Evolutionary conservation across 176 grass and related monocot species (phyloP), one percentile per base, ranked within the genome.

Genomic region (Musa acuminata): DNA sequence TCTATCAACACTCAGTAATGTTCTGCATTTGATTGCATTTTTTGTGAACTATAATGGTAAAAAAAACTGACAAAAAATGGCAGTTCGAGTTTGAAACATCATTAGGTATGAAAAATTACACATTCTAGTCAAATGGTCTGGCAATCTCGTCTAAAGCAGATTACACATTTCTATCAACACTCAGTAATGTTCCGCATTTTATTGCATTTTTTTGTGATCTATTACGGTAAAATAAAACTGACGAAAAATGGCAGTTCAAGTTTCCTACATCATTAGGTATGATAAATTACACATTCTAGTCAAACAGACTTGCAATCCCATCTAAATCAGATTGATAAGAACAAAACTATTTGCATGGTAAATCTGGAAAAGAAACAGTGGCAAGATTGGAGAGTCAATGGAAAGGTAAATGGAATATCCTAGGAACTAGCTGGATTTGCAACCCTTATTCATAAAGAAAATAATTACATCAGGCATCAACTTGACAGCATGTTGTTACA

Each of bases 381-480:
- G 43, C 29, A 51, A 70, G 14, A 49, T 69, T n/a, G 2, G 5
- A 8, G 8, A 70, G 14, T 50, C 13, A 49, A 20, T 70, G 43
- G 13, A 50, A 70, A 50, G 43, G 7, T 20, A 70, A 49, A 70
- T 70, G 67, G 6, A 50, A 51, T 50, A n/a, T 1, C 43, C 16
- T 26, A 27, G 23, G 12, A 26, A 9, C 13, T 65, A 63, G 17
- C 22, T 63, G 10, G 2, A 63, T 9, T 25, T 63, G 19, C 20
- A 63, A 22, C 60, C 60, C 20, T 27, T 11, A 29, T 11, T 13
- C 63, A 8, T 27, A 3, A 26, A 65, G 27, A 13, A 70, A 70
- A 70, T 70, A 60, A n/a, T n/a, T n/a, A 70, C 43, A n/a, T 70
- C 29, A 70, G 10, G 3, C 13, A 65, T 65, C 23, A 65, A 70